Base-by-base conservation (phyloP, 306 rosid genomes). In the Quercus aquifolioides region DNA sequence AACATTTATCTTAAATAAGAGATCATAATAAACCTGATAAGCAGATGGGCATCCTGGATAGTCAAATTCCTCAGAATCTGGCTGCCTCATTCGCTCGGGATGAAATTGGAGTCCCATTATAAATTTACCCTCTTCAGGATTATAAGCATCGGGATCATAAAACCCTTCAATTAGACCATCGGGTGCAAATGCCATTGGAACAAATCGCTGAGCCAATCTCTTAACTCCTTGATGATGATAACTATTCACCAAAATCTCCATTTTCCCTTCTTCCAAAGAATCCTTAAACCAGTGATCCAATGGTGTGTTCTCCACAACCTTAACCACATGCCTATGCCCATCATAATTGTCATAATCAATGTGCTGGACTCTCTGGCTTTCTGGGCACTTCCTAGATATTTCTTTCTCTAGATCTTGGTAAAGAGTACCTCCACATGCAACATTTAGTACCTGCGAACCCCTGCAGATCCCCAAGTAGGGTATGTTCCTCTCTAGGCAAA, bases 31-130 rank as follows among this genome's bases (percentile, higher is more conserved):
- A 0, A 28, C 98, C 97, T 87, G 84, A 87, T 94, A 94, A 73
- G 97, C 97, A 73, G 80, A 89, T 0, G 99, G 94, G 78, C 99
- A 92, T 60, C 97, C 97, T 0, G 92, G 92, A 56, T 94, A 94
- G 84, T 94, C 97, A 83, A 92, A 94, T 62, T 94, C 90, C 0
- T 94, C 97, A 1, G 99, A 91, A 80, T 92, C 92, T 5, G 78
- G 62, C 55, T 54, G 81, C 70, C 97, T 87, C 99, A 94, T 94
- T 70, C 97, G 76, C 55, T 94, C 99, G 1, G 99, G 99, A 65
- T 94, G 97, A 84, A 94, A 94, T 51, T 94, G 99, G 64, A 94
- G 90, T 2, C 97, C 97, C 99, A 94, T 94, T 3, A 94, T 92
- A 28, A 94, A 94, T 85, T 94, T 94, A 1, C 98, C 97, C 81